phyloP scores from a whole-genome alignment of 2,329 filamentous ascomycete genomes.

The Cadophora sp. region DNA sequence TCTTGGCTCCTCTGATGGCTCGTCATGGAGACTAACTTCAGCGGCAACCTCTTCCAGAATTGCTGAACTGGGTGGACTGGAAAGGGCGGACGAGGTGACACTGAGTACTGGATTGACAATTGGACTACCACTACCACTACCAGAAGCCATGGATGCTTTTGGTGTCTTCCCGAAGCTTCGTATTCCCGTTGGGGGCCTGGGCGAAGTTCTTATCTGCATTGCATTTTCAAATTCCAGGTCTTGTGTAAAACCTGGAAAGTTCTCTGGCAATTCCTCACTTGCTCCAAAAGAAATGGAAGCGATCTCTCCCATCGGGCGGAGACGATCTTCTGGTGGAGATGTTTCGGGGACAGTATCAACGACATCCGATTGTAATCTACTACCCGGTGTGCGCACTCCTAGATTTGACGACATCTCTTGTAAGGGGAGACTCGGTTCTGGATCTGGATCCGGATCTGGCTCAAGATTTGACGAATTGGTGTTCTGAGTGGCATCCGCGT shows the following conservation, averaged over 20 bases:
- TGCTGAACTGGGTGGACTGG: conserved; percentile 4
- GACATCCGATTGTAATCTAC: conserved; percentile 25
- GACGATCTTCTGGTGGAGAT: conserved; percentile 36
- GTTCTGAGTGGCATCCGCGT: neutral
- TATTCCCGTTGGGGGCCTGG: neutral
- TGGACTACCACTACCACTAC: neutral
- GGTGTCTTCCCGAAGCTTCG: neutral
- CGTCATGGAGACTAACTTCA: neutral
- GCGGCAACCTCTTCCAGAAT: neutral
- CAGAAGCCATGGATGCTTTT: neutral
- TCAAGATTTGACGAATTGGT: conserved; percentile 4
- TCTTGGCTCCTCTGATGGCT: neutral
- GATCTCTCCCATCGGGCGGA: conserved; percentile 40
- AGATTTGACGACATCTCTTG: conserved; percentile 31
- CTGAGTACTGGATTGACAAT: neutral
- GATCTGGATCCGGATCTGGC: neutral
- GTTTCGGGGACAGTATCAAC: conserved; percentile 42
- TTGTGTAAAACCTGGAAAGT: conserved; percentile 40
- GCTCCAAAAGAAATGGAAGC: conserved; percentile 36
- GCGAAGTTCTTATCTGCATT: conserved; percentile 24
- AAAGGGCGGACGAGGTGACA: conserved; percentile 1
- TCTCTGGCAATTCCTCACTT: conserved; percentile 26
- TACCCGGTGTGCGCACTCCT: conserved; percentile 17
- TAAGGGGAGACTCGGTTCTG: conserved; percentile 25
- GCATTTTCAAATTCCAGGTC: conserved; percentile 37